Percentiles rank a stretch among this genome's conserved stretches.
These are phyloP conservation scores for Lachnellula cervina DNA, from an alignment of 2,329 filamentous ascomycete species.

Conservation along the genomic window DNA sequence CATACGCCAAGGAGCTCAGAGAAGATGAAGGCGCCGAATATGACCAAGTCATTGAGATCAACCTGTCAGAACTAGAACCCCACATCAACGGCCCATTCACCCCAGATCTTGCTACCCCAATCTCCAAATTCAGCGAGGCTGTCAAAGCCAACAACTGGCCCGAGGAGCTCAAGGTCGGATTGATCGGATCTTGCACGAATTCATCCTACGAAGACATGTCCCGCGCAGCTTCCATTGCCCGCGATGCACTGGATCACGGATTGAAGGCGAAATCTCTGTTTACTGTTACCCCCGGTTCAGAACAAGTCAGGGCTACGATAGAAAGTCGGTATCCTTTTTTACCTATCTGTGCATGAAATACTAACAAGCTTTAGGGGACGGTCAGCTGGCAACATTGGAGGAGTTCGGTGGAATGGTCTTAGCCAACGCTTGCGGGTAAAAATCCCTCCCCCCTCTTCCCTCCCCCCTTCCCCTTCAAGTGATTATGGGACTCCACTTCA, in stretches of 20 bases:
- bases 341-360: slow-evolving; percentile 33
- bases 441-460: too few relatives aligned
- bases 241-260: slow-evolving; percentile 85
- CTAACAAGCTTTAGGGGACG: slow-evolving; percentile 52
- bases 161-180: slow-evolving; percentile 89
- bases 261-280: slow-evolving; percentile 91
- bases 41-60: slow-evolving; percentile 93
- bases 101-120: slow-evolving; percentile 92
- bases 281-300: slow-evolving; percentile 92
- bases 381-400: slow-evolving; percentile 89
- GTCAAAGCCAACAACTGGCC: slow-evolving; percentile 96
- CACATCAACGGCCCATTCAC: slow-evolving; percentile 99
- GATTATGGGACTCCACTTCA: too few relatives aligned
- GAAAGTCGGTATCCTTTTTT: slow-evolving; percentile 29
- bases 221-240: slow-evolving; percentile 84
- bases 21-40: slow-evolving; percentile 91
- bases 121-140: slow-evolving; percentile 94
- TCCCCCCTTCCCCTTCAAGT: too few relatives aligned
- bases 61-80: slow-evolving; percentile 90
- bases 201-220: slow-evolving; percentile 83
- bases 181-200: slow-evolving; percentile 99
- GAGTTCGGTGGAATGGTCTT: slow-evolving; percentile 93
- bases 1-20: slow-evolving; percentile 78
- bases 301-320: slow-evolving; percentile 94
- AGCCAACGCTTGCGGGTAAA: slow-evolving; percentile 87